Evolutionary conservation across 768 basidiomycete genomes (phyloP).

Genomic region (Leccinum fibrillosum): DNA sequence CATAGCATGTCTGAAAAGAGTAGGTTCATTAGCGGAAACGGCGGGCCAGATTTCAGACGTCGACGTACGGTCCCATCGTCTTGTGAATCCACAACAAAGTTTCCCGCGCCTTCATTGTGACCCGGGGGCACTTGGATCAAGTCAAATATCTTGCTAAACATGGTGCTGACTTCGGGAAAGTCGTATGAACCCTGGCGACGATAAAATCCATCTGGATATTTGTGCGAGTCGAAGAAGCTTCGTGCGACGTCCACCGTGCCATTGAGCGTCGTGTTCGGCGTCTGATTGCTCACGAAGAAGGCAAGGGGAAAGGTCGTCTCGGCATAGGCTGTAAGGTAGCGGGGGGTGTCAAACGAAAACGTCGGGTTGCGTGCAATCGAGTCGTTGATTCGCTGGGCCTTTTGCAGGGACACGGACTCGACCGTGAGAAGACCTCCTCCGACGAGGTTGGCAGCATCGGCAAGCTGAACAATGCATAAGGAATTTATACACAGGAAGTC

Average conservation of each 20-base stretch:
- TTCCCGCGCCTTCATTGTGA: conserved; percentile 15
- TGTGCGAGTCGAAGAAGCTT: conserved; percentile 18
- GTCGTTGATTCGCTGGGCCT: conserved; percentile 23
- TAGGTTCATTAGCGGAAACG: neutral
- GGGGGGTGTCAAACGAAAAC: conserved; percentile 19
- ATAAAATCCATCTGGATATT: conserved; percentile 17
- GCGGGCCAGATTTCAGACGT: neutral
- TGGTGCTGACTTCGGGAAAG: neutral
- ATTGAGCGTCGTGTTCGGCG: conserved; percentile 14
- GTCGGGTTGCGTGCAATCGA: conserved; percentile 26
- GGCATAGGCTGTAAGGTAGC: conserved; percentile 19
- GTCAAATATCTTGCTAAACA: neutral
- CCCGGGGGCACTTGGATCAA: conserved; percentile 14
- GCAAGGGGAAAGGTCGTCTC: conserved; percentile 22
- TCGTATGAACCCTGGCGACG: conserved; percentile 19
- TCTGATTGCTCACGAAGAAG: conserved; percentile 25
- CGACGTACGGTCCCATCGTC: conserved; percentile 14
- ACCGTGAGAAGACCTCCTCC: conserved; percentile 18
- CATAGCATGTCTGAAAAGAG: conserved; percentile 15
- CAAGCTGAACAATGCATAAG: conserved; percentile 10
- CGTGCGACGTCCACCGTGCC: conserved; percentile 13
- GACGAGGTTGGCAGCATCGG: conserved; percentile 15
- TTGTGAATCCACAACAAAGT: conserved; percentile 9
- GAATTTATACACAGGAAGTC: neutral
- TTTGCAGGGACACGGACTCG: conserved; percentile 20